Evolutionary conservation across 495 filamentous ascomycete species (phyloP), one percentile per base, ranked within the genome.

Genomic region (Evernia prunastri): DNA sequence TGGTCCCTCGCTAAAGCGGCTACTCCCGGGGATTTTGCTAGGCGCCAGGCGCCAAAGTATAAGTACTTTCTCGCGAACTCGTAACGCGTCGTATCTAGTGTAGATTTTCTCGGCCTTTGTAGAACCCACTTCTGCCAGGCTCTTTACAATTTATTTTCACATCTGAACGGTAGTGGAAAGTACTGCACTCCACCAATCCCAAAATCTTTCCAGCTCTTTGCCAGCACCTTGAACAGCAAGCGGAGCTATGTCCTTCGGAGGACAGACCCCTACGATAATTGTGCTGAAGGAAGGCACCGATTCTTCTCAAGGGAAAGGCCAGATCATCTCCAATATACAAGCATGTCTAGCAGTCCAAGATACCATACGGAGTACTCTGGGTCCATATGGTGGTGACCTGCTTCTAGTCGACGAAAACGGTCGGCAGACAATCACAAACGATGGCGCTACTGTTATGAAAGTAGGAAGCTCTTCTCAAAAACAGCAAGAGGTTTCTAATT

Each of bases 391-490:
- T 72, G 94, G 94, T 66, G 94, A 98, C 77, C 79, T 98, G 72
- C 82, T 98, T 70, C 83, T 98, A 74, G 94, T 98, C 63, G 95
- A 98, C 77, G 85, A 83, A 71, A 96, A 97, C 81, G 94, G 94
- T 73, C 88, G 76, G 74, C 91, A 96, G 79, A 98, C 94, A 67
- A 97, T 98, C 71, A 98, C 94, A 57, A 98, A 98, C 76, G 94
- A 98, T 84, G 94, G 94, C 72, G 94, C 94, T 51, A 98, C 94
- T 29, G 94, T 97, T 51, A 98, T 98, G 94, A 97, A 96, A 85
- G 91, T 92, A 73, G 69, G 81, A 68, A 29, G 17, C 9, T 54
- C 43, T 23, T 23, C 56, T 56, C 54, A 47, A 43, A 35, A 59
- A 12, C 13, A 47, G 37, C 0, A 17, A 7, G 23, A 40, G 37